Percentiles rank a stretch among this genome's conserved stretches.
Evolutionary conservation across 352 stramenopile species (phyloP).

Genomic region (Stramenopiles sp.): DNA sequence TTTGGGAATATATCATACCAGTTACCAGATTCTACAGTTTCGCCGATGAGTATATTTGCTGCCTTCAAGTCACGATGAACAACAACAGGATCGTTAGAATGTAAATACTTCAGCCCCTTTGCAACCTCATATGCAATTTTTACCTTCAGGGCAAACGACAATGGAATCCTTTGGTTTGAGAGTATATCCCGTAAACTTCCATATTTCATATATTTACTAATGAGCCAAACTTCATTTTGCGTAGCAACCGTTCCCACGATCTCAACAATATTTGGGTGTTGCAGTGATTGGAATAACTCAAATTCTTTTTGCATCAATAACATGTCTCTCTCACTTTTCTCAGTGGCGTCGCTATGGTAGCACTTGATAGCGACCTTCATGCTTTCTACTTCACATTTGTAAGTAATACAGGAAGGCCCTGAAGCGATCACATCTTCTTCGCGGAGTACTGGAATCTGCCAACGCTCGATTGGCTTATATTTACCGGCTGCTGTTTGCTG

Average conservation of each 20-base stretch:
- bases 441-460: neutral
- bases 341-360: neutral
- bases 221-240: conserved; percentile 77
- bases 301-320: conserved; percentile 28
- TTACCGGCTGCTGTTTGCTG: too few relatives aligned
- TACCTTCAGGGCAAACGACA: conserved; percentile 44
- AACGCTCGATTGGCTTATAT: neutral
- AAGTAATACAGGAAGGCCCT: neutral
- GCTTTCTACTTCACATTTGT: neutral
- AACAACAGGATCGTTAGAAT: conserved; percentile 65
- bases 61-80: conserved; percentile 82
- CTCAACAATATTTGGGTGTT: conserved; percentile 69
- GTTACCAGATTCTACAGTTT: too few relatives aligned
- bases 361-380: neutral
- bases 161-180: conserved; percentile 44
- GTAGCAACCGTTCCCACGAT: conserved; percentile 82
- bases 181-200: conserved; percentile 72
- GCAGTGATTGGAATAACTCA: conserved; percentile 56
- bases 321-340: neutral
- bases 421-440: neutral
- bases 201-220: conserved; percentile 75
- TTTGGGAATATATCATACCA: too few relatives aligned
- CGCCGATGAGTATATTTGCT: conserved; percentile 63
- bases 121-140: conserved; percentile 59
- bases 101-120: conserved; percentile 11